Base-by-base conservation (phyloP, 345 rosid genomes). In the Euphorbia lathyris region DNA sequence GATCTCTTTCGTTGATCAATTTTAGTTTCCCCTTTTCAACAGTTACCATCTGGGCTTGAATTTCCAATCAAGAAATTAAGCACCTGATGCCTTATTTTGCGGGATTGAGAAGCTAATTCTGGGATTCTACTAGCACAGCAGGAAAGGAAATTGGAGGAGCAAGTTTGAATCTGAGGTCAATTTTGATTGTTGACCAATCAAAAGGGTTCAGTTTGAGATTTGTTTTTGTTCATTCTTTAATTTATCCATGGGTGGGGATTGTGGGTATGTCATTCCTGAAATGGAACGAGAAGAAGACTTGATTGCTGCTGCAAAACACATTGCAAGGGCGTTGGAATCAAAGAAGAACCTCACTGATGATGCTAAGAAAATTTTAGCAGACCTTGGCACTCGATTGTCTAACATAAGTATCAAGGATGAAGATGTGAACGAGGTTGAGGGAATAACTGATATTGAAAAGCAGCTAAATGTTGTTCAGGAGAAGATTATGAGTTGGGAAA, bases 401-500 rank as follows among this genome's bases (percentile, higher is more conserved):
- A 72, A 77, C 74, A 77, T 89, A 47, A 77, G 77, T 45, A 36
- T 51, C 29, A 25, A 74, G 45, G 75, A 61, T 45, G 71, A 38
- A 56, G 76, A 61, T 50, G 71, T 14, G 38, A 20, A 8, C 45
- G 32, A 72, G 22, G 79, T 65, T 32, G 82, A 72, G 51, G 86
- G 69, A 38, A 16, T 72, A 1, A 65, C 69, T 57, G 90, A 86
- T 76, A 75, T 74, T 73, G 86, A 83, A 72, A 77, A 66, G 73
- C 80, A 74, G 72, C 83, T 89, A 47, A 75, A 76, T 81, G 63
- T 70, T 72, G 70, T 88, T 77, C 80, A 81, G 66, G 91, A 89
- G 64, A 86, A 89, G 84, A 86, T 93, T 71, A 75, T 82, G 83
- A 83, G 74, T 53, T 77, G 93, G 76, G 94, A 91, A 72, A 73